Percentiles rank a stretch among this genome's conserved stretches.
These are phyloP conservation scores for Gypsophila paniculata DNA, from an alignment of 179 eudicot species.

Conservation along the genomic window DNA sequence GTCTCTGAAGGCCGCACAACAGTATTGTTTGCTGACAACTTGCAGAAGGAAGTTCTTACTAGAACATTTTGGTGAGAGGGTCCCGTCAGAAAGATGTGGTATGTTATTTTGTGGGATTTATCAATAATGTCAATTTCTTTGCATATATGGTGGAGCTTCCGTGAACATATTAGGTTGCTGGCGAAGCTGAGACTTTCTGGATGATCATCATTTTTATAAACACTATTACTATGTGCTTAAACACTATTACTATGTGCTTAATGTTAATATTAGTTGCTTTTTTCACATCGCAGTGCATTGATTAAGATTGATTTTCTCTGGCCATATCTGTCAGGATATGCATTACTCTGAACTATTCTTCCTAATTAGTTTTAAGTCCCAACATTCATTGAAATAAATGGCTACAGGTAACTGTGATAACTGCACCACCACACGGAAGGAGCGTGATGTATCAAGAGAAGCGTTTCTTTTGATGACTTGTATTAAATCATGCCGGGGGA, in stretches of 20 bases:
- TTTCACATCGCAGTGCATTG: background rate
- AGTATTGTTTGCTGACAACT: conserved; percentile 63
- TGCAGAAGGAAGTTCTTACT: conserved; percentile 73
- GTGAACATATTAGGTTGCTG: background rate
- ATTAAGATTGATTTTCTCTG: conserved; percentile 1
- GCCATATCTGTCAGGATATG: background rate
- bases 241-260: too few relatives aligned
- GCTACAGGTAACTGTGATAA: conserved; percentile 78
- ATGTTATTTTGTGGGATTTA: conserved; percentile 17
- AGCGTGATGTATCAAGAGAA: conserved; percentile 71
- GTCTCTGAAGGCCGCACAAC: conserved; percentile 62
- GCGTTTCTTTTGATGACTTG: conserved; percentile 74
- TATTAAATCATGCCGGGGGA: conserved; percentile 62
- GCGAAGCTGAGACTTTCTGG: background rate
- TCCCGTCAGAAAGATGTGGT: conserved; percentile 60
- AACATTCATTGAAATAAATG: conserved; percentile 8
- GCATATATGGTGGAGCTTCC: background rate
- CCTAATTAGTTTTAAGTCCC: background rate
- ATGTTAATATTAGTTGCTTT: background rate
- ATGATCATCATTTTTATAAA: background rate
- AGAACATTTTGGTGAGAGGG: conserved; percentile 68
- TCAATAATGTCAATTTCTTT: background rate
- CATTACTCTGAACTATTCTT: background rate
- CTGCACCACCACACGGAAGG: conserved; percentile 57
- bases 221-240: background rate